phyloP scores from a whole-genome alignment of 805 yeast genomes.

The Metschnikowia bowlesiae region DNA sequence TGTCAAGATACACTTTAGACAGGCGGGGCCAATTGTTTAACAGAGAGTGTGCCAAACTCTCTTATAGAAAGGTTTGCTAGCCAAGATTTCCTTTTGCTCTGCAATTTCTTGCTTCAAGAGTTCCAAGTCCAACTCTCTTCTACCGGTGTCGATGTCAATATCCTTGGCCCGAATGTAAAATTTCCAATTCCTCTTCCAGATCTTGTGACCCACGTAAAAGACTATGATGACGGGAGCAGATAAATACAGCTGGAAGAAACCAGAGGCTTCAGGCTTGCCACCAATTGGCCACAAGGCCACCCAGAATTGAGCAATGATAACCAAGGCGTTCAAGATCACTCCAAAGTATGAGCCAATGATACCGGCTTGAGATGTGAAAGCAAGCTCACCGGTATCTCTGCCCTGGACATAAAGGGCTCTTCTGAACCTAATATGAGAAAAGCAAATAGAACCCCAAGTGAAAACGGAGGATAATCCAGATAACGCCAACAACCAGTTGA shows the following conservation, averaged over 20 bases:
- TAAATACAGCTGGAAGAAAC: constrained; percentile 63
- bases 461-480: constrained; percentile 25
- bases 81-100: constrained; percentile 51
- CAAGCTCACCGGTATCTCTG: constrained; percentile 40
- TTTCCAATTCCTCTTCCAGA: constrained; percentile 40
- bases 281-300: constrained; percentile 60
- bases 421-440: constrained; percentile 26
- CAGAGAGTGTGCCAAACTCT: constrained; percentile 59
- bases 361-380: constrained; percentile 50
- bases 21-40: constrained; percentile 17
- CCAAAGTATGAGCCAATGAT: constrained; percentile 52
- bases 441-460: constrained; percentile 27
- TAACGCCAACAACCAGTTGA: constrained; percentile 25
- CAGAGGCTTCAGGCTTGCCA: constrained; percentile 13
- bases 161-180: constrained; percentile 28
- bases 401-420: constrained; percentile 21
- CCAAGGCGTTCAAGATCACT: constrained; percentile 43
- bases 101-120: constrained; percentile 42
- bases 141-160: constrained; percentile 35
- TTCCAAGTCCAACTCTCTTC: constrained; percentile 37
- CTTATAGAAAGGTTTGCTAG: constrained; percentile 42
- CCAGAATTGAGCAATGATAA: constrained; percentile 61
- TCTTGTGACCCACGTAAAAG: constrained; percentile 55
- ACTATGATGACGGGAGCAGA: constrained; percentile 59
- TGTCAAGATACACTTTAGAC: background rate